Base-by-base conservation (phyloP, 1,139 yeast genomes). In the Yamadazyma diospyri region DNA sequence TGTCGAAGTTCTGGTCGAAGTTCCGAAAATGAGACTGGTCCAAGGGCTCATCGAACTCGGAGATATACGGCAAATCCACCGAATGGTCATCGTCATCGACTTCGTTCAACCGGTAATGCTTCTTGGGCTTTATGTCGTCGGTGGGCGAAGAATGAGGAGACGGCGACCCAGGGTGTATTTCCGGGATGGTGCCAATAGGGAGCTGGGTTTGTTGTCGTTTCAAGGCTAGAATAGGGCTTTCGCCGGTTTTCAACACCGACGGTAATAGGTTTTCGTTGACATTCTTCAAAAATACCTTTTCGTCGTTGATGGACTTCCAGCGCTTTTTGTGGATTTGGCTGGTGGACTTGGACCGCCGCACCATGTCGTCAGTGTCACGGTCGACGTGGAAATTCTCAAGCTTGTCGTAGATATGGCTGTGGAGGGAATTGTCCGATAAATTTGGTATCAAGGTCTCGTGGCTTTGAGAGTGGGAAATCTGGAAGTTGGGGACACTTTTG, bases 221-320 rank as follows among this genome's bases (percentile, higher is more conserved):
- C 6, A 51, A 38, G 23, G 50, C 52, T 47, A 59, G 41, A 6
- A 61, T 61, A 0, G 59, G 62, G 30, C 65, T 59, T 37, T 58
- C 63, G 1, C 67, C 60, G 16, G 47, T 51, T 39, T 53, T 59
- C 21, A 65, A 45, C 1, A 64, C 68, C 1, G 69, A 50, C 6
- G 71, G 72, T 20, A 64, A 45, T 24, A 65, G 48, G 7, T 50
- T 47, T 38, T 63, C 63, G 39, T 56, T 56, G 10, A 64, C 56
- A 18, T 55, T 54, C 11, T 54, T 46, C n/a, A 64, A 38, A 27
- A 61, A 62, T 2, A 42, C 42, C 35, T 51, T 56, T 34, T 64
- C 71, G 34, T 58, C 57, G 32, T 61, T 45, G 4, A 63, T 54
- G 2, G 64, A 59, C 33, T 57, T 51, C 58, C 58, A 51, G 23